These are phyloP conservation scores for Auriscalpium microsporum DNA, from an alignment of 768 basidiomycete genomes.

Conservation along the genomic window DNA sequence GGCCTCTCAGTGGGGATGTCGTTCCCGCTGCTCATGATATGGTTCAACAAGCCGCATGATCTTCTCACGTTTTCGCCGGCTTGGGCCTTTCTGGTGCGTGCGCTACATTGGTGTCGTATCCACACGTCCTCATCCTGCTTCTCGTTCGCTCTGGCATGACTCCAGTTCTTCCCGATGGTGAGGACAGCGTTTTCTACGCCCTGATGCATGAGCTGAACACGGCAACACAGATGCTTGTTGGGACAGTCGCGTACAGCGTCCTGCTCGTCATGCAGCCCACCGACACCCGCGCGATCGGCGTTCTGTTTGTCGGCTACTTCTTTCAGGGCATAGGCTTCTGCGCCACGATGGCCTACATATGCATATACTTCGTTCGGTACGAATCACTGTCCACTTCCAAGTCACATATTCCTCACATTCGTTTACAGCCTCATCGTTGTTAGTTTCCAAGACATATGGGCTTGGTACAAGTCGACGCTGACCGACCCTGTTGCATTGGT, in stretches of 20 bases:
- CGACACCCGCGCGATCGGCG: conserved; percentile 33
- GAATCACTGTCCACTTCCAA: conserved; percentile 4
- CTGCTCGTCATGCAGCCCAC: conserved; percentile 28
- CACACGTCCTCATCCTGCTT: not conserved
- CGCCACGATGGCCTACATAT: conserved; percentile 43
- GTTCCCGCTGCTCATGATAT: conserved; percentile 42
- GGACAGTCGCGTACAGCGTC: conserved; percentile 39
- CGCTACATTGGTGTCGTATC: not conserved
- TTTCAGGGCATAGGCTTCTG: conserved; percentile 43
- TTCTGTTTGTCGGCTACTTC: conserved; percentile 37
- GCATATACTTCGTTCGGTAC: conserved; percentile 38
- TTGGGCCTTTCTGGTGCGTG: conserved; percentile 30
- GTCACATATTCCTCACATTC: not conserved
- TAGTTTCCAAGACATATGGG: conserved; percentile 1
- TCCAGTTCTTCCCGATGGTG: conserved; percentile 28
- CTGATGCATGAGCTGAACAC: too few species aligned
- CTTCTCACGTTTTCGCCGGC: conserved; percentile 30
- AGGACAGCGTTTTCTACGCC: not conserved
- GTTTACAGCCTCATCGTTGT: conserved; percentile 32
- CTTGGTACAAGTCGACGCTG: not conserved
- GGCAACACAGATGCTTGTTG: conserved; percentile 34
- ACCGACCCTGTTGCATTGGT: not conserved
- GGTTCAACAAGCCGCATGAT: conserved; percentile 41
- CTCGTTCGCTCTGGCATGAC: not conserved
- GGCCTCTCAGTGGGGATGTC: conserved; percentile 29